Evolutionary conservation across 352 stramenopile genomes (phyloP).

Genomic region (Blastocystis sp.): DNA sequence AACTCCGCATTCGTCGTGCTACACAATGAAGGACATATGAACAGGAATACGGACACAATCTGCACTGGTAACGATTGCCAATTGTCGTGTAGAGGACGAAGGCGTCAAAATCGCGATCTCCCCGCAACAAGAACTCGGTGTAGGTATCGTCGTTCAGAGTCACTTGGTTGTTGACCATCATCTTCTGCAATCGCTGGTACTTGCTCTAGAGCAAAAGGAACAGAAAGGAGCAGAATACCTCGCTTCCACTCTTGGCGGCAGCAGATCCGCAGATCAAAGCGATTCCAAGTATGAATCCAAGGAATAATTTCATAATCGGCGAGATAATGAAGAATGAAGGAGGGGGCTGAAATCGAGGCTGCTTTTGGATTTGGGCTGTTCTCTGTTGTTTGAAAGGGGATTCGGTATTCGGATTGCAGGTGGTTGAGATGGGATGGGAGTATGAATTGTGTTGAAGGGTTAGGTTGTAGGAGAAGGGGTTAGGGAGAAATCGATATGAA

Average conservation of each 20-base stretch:
- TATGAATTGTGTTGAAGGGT: too few species aligned
- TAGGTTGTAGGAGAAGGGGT: too few species aligned
- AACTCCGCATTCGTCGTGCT: conserved; percentile 18
- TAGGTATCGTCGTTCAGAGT: conserved; percentile 60
- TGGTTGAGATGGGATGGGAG: too few species aligned
- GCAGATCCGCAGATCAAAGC: too few species aligned
- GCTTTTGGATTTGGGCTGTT: too few species aligned
- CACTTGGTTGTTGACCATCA: conserved; percentile 21
- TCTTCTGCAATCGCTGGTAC: conserved; percentile 31
- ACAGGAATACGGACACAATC: conserved; percentile 12
- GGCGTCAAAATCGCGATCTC: conserved; percentile 60
- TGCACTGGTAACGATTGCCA: conserved; percentile 42
- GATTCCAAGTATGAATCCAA: too few species aligned
- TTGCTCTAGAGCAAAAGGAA: not conserved
- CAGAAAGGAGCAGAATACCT: not conserved
- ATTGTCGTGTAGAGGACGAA: conserved; percentile 62
- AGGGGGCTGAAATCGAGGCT: too few species aligned
- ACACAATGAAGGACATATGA: not conserved
- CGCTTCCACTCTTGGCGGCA: not conserved
- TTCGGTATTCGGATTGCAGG: too few species aligned
- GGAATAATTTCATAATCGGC: too few species aligned
- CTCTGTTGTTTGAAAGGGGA: too few species aligned
- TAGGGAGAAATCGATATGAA: too few species aligned
- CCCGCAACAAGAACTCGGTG: conserved; percentile 40
- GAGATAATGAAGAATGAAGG: too few species aligned